A percentile compares a stretch with the other conserved stretches of the same genome.
Conservation (phyloP, 2,329 filamentous ascomycete species). For the Fusarium haematococcum region DNA sequence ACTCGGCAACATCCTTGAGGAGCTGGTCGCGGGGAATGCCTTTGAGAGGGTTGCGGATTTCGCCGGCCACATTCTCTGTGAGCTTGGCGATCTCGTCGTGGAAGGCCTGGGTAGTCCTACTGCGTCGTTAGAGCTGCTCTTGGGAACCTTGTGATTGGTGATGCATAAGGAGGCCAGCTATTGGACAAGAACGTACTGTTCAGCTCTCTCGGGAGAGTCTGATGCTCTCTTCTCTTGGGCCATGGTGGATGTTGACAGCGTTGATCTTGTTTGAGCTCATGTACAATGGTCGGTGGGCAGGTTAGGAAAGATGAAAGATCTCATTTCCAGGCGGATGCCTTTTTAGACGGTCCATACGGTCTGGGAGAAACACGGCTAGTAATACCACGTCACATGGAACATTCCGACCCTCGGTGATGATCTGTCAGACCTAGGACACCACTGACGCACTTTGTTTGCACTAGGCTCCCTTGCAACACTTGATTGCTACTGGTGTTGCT, state of each 20-base stretch:
- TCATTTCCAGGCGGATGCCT: not conserved
- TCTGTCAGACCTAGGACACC: not conserved
- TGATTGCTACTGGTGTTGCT: not conserved
- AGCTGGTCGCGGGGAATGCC: slow-evolving; percentile 64
- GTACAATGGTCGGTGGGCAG: too few species aligned
- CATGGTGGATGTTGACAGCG: not conserved
- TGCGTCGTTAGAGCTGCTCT: not conserved
- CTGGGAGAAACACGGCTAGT: not conserved
- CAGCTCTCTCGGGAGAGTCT: not conserved
- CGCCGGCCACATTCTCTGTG: not conserved
- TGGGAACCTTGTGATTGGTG: not conserved
- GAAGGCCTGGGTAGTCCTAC: not conserved
- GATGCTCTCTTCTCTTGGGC: not conserved
- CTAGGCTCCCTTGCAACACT: not conserved
- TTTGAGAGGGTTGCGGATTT: slow-evolving; percentile 21
- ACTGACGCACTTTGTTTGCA: not conserved
- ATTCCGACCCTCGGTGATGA: not conserved
- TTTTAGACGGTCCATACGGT: not conserved
- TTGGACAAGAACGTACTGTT: not conserved
- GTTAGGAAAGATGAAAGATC: not conserved
- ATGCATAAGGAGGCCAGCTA: too few species aligned
- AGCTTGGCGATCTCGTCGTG: not conserved
- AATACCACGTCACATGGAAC: not conserved
- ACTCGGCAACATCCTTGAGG: slow-evolving; percentile 64
- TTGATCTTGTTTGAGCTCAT: too few species aligned